phyloP scores from a whole-genome alignment of 2,329 filamentous ascomycete species.

The Neonectria magnoliae region DNA sequence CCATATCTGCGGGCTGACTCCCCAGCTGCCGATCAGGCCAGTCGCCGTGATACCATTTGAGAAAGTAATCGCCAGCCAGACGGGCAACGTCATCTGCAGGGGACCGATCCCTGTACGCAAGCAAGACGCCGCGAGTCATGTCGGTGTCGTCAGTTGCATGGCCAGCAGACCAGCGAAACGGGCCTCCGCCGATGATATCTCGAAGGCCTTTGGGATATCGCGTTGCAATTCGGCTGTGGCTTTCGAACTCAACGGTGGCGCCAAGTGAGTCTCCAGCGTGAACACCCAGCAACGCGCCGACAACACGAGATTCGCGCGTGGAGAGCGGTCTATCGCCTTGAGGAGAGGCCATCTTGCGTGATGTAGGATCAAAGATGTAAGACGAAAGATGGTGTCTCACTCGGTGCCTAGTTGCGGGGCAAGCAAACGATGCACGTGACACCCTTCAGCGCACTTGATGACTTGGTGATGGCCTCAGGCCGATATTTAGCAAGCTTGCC shows the following conservation, averaged over 20 bases:
- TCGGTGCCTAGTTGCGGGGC: background rate
- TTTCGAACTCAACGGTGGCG: slow-evolving; percentile 55
- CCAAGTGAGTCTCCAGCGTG: slow-evolving; percentile 60
- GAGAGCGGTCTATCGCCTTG: slow-evolving; percentile 17
- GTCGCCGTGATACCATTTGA: slow-evolving; percentile 54
- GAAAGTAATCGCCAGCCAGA: slow-evolving; percentile 50
- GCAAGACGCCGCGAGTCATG: slow-evolving; percentile 56
- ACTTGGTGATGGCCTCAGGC: background rate
- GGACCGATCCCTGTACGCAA: slow-evolving; percentile 51
- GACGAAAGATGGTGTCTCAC: background rate
- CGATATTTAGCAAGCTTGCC: too few relatives aligned
- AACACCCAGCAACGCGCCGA: slow-evolving; percentile 57
- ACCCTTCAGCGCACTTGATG: background rate
- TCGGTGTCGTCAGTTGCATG: slow-evolving; percentile 61
- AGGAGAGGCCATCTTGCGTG: slow-evolving; percentile 18
- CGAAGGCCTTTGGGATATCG: slow-evolving; percentile 51
- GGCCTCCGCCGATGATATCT: slow-evolving; percentile 56
- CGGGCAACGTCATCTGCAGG: slow-evolving; percentile 44
- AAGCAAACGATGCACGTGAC: background rate
- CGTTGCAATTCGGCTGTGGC: slow-evolving; percentile 46
- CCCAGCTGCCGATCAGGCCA: slow-evolving; percentile 54
- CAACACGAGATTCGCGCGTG: slow-evolving; percentile 42
- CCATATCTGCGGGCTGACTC: slow-evolving; percentile 51
- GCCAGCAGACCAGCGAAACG: slow-evolving; percentile 54
- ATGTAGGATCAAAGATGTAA: background rate